Base-by-base conservation (phyloP, 495 filamentous ascomycete genomes). In the Chaetomidium leptoderma region DNA sequence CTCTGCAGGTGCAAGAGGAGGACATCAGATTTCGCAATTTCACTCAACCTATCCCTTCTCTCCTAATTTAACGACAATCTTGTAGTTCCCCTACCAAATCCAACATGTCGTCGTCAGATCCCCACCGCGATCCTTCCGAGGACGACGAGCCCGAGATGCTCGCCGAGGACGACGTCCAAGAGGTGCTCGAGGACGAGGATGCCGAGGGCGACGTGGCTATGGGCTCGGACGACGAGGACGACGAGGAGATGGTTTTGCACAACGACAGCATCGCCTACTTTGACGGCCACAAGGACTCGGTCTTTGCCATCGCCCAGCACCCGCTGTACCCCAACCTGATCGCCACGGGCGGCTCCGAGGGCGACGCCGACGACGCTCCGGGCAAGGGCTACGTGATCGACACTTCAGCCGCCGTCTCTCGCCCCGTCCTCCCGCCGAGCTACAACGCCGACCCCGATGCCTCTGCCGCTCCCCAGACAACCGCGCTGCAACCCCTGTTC, bases 191-290 rank as follows among this genome's bases (percentile, higher is more conserved):
- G 63, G 78, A 83, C 10, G 62, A 84, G 48, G 76, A 82, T 36
- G 72, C 72, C n/a, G 86, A 90, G 63, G 84, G 81, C 29, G 87
- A 92, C 63, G 78, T 87, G 30, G 80, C 79, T 7, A 91, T 90
- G 87, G 86, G 87, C 58, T 87, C 81, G 0, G 83, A 82, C 42
- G 72, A 65, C 26, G 82, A 83, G 29, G 78, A 83, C 35, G 76
- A 91, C 35, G 76, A 91, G 68, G 89, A 91, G 66, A 83, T 97
- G 49, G 74, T 77, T 32, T 77, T 97, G 16, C 80, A 91, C 57
- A 97, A 97, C 74, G 91, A 97, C 78, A 92, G 88, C 57, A 75
- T 83, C 58, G 95, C 91, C 51, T 90, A 96, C 74, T 96, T 97
- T 72, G 93, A 97, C 74, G 67, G 68, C 2, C 91, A 96, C 77